Percentiles rank a stretch among this genome's conserved stretches.
Evolutionary conservation across 2,329 filamentous ascomycete genomes (phyloP).

Genomic region (Westerdykella aurantiaca): DNA sequence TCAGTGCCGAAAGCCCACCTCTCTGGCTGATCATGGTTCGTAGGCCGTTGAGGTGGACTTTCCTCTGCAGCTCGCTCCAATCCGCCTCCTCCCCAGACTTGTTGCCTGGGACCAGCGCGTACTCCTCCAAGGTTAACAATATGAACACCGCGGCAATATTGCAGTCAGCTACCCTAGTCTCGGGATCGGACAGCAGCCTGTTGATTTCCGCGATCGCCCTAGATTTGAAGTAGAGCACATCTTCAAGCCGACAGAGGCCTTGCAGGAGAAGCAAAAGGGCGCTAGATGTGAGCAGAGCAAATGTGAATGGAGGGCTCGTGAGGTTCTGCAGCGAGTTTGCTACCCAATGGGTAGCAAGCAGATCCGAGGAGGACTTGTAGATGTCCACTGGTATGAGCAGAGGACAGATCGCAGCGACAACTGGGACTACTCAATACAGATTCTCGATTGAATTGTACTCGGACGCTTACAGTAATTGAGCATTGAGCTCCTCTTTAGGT

Average conservation of each 20-base stretch:
- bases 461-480: slow-evolving; percentile 25
- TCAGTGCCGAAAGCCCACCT: slow-evolving; percentile 25
- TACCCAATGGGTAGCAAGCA: slow-evolving; percentile 23
- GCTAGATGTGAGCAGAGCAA: slow-evolving; percentile 24
- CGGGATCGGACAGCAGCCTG: slow-evolving; percentile 18
- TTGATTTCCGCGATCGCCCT: slow-evolving; percentile 26
- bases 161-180: slow-evolving; percentile 20
- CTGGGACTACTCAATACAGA: slow-evolving; percentile 13
- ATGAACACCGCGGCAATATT: slow-evolving; percentile 32
- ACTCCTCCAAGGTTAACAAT: slow-evolving; percentile 29
- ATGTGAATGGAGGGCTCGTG: slow-evolving; percentile 25
- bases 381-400: slow-evolving; percentile 25
- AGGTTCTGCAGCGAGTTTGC: slow-evolving; percentile 16
- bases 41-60: slow-evolving; percentile 27
- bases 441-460: not conserved
- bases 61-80: slow-evolving; percentile 17
- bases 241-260: slow-evolving; percentile 3
- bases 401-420: slow-evolving; percentile 15
- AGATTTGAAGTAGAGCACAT: slow-evolving; percentile 22
- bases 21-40: slow-evolving; percentile 30
- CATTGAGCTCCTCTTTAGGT: slow-evolving; percentile 13
- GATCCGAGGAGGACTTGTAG: slow-evolving; percentile 13
- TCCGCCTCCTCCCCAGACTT: slow-evolving; percentile 11
- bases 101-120: slow-evolving; percentile 17
- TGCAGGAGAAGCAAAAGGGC: slow-evolving; percentile 17